These are phyloP conservation scores for Aureobasidium leucospermi DNA, from an alignment of 2,329 filamentous ascomycete species.

Conservation along the genomic window DNA sequence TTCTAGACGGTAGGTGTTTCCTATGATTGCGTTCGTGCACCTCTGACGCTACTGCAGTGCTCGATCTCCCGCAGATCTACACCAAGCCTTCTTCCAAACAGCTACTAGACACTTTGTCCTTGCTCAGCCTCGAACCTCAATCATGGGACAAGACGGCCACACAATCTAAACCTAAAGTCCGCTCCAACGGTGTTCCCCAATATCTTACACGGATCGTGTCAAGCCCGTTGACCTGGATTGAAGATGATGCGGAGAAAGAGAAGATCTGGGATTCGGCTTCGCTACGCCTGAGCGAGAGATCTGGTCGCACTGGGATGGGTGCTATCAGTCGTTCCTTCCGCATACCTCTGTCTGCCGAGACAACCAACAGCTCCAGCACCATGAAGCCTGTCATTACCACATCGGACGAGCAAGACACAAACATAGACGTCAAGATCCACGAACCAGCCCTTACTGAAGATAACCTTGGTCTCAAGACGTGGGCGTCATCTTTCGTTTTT, in stretches of 20 bases:
- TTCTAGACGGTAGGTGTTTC: constrained; percentile 35
- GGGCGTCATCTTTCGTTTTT: constrained; percentile 84
- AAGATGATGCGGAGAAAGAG: constrained; percentile 59
- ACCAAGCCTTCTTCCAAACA: constrained; percentile 60
- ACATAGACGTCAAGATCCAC: constrained; percentile 62
- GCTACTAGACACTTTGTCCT: constrained; percentile 58
- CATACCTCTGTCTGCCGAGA: constrained; percentile 34
- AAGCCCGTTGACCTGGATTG: constrained; percentile 61
- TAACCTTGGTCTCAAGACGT: constrained; percentile 87
- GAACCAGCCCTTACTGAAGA: constrained; percentile 86
- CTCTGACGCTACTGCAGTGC: constrained; percentile 37
- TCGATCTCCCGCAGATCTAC: constrained; percentile 79
- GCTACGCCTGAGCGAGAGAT: constrained; percentile 72
- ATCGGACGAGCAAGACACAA: constrained; percentile 15
- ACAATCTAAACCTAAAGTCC: constrained; percentile 34
- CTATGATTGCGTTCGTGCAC: constrained; percentile 14
- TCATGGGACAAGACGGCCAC: constrained; percentile 50
- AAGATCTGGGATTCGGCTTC: constrained; percentile 72
- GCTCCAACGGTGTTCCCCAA: constrained; percentile 46
- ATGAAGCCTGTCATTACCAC: constrained; percentile 13
- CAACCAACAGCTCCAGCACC: neutral
- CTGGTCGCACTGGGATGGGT: constrained; percentile 65
- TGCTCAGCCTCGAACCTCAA: constrained; percentile 59
- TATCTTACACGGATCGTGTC: constrained; percentile 66
- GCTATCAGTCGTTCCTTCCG: constrained; percentile 54